Base-by-base conservation (phyloP, 176 grass and related monocot species). In the Bothriochloa decipiens region DNA sequence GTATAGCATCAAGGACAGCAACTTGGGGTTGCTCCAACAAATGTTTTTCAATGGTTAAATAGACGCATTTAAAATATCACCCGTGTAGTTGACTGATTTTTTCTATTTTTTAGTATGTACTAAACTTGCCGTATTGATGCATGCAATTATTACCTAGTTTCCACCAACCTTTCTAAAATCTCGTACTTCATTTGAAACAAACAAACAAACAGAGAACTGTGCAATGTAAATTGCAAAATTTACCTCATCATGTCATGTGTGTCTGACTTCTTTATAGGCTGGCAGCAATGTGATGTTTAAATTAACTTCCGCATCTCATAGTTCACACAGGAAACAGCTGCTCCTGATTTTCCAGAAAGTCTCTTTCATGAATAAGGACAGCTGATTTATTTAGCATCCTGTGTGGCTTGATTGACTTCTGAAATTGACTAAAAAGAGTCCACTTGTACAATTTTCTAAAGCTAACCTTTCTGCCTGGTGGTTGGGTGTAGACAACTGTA, bases 401-500 rank as follows among this genome's bases (percentile, higher is more conserved):
- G 22, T 77, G 11, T 55, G 35, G n/a, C 78, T 0, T 40, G 7
- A 36, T 82, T 86, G 72, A 77, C 65, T 72, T 90, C 35, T 75
- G 65, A 78, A 68, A 90, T 50, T 68, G 11, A 28, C 45, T 57
- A 83, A 69, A 81, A 40, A 78, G 29, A 40, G 64, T 10, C 74
- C 69, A 49, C 61, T 50, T 80, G 79, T 33, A 13, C 23, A 42
- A 16, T 55, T 75, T 84, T 70, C 22, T 83, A 70, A 63, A 39
- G 33, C 40, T 63, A 29, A 36, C 22, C 33, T 72, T 90, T 82
- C 14, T 50, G 75, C 43, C 40, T 69, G 58, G 69, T 63, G 36
- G 80, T 61, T 90, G 84, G 29, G 80, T 80, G 80, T 61, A 79
- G 37, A 80, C 88, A 90, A 87, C 39, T 79, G 49, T 53, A 33